A percentile compares a stretch with the other conserved stretches of the same genome.
Conservation (phyloP, 106 monocot species). For the Phalaenopsis aphrodite region DNA sequence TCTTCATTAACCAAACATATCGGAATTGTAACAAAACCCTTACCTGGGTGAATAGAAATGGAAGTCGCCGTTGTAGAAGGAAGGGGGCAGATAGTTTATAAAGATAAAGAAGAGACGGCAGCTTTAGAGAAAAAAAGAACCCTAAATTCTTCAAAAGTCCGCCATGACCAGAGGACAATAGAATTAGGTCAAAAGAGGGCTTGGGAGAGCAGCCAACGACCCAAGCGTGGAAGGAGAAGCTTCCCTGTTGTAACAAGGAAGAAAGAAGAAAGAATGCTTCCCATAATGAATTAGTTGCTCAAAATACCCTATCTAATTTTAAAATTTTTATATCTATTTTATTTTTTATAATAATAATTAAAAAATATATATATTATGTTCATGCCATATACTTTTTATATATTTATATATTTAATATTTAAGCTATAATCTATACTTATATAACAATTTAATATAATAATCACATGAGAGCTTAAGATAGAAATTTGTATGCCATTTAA, state of each 20-base stretch:
- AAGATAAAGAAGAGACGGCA: neutral
- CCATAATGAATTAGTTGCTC: neutral
- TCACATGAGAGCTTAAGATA: too few relatives aligned
- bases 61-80: neutral
- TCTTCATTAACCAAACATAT: too few relatives aligned
- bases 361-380: too few relatives aligned
- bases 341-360: too few relatives aligned
- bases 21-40: neutral
- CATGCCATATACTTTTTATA: too few relatives aligned
- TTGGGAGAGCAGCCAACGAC: constrained; percentile 2
- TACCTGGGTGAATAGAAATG: neutral
- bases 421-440: too few relatives aligned
- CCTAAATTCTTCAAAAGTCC: neutral
- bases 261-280: neutral
- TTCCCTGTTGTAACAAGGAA: neutral
- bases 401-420: too few relatives aligned
- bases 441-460: too few relatives aligned
- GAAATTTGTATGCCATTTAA: too few relatives aligned
- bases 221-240: neutral
- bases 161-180: neutral
- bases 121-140: neutral
- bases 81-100: neutral
- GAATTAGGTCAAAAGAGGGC: neutral
- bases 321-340: too few relatives aligned
- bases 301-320: too few relatives aligned